A percentile compares a stretch with the other conserved stretches of the same genome.
These are phyloP conservation scores for Xylaria sp. DNA, from an alignment of 2,329 filamentous ascomycete genomes.

Conservation along the genomic window DNA sequence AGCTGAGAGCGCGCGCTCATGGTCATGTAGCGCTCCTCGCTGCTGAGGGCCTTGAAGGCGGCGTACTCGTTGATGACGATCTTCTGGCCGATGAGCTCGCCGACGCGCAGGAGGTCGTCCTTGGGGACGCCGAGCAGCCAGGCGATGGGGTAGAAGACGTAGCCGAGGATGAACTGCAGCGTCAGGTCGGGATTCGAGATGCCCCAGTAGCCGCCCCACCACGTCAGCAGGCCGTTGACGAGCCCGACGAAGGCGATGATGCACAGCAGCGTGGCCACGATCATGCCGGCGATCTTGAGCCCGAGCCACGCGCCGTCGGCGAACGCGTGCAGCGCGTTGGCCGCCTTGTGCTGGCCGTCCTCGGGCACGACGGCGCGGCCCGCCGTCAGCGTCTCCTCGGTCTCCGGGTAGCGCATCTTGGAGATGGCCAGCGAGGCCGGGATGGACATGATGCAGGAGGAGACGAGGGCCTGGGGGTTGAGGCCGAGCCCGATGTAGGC, in stretches of 20 bases:
- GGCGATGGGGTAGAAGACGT: constrained; percentile 71
- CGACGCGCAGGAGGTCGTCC: constrained; percentile 70
- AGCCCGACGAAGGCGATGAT: constrained; percentile 72
- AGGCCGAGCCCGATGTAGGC: constrained; percentile 84
- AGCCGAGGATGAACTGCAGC: constrained; percentile 69
- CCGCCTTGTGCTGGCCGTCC: constrained; percentile 73
- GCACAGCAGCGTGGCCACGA: constrained; percentile 69
- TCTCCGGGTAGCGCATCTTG: constrained; percentile 88
- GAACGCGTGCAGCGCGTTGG: constrained; percentile 78
- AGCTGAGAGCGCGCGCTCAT: constrained; percentile 73
- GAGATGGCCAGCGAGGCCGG: constrained; percentile 87
- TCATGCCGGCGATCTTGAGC: constrained; percentile 76
- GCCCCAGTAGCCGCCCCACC: constrained; percentile 73
- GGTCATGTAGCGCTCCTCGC: constrained; percentile 51
- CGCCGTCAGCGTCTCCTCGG: constrained; percentile 81
- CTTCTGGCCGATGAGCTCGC: constrained; percentile 80
- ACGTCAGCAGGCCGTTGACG: constrained; percentile 68
- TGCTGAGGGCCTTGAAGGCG: constrained; percentile 64
- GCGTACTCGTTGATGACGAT: constrained; percentile 85
- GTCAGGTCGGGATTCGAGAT: constrained; percentile 68
- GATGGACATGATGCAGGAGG: constrained; percentile 94
- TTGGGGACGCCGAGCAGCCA: constrained; percentile 72
- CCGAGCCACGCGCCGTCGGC: constrained; percentile 75
- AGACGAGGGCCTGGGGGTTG: constrained; percentile 82
- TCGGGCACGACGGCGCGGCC: constrained; percentile 81